Percentiles rank a stretch among this genome's conserved stretches.
These are phyloP conservation scores for Nicotiana knightiana DNA, from an alignment of 257 asterid species.

Conservation along the genomic window DNA sequence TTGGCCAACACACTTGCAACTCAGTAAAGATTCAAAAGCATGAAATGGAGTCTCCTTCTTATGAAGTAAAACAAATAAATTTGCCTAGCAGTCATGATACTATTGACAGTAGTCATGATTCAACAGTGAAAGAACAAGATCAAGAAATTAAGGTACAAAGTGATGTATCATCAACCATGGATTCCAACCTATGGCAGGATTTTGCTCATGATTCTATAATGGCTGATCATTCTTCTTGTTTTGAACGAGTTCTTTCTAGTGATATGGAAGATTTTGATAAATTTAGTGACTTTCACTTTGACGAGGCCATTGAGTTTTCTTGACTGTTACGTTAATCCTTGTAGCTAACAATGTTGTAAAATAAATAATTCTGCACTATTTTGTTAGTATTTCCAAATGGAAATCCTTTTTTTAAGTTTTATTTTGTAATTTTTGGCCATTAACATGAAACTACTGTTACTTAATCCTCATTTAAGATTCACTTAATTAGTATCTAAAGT, in stretches of 20 bases:
- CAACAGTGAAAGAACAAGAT: background rate
- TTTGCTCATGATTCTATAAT: background rate
- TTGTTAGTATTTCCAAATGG: background rate
- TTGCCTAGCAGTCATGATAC: background rate
- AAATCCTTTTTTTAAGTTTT: too few relatives aligned
- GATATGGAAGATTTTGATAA: constrained; percentile 1
- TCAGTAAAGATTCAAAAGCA: background rate
- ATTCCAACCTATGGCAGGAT: constrained; percentile 34
- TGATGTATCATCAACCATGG: constrained; percentile 23
- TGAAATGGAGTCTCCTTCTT: constrained; percentile 21
- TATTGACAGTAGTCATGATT: background rate
- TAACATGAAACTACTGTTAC: too few relatives aligned
- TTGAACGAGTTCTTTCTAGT: background rate
- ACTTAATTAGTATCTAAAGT: too few relatives aligned
- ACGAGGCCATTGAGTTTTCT: constrained; percentile 10
- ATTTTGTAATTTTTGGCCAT: too few relatives aligned
- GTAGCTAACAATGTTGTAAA: background rate
- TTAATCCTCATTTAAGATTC: too few relatives aligned
- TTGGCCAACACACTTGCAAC: constrained; percentile 54
- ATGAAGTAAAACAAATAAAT: constrained; percentile 2
- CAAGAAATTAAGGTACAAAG: constrained; percentile 13
- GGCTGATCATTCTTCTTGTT: background rate
- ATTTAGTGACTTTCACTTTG: constrained; percentile 3
- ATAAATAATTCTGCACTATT: background rate
- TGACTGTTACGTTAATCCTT: background rate